Base-by-base conservation (phyloP, 768 basidiomycete species). In the Sarcodon aspratus region DNA sequence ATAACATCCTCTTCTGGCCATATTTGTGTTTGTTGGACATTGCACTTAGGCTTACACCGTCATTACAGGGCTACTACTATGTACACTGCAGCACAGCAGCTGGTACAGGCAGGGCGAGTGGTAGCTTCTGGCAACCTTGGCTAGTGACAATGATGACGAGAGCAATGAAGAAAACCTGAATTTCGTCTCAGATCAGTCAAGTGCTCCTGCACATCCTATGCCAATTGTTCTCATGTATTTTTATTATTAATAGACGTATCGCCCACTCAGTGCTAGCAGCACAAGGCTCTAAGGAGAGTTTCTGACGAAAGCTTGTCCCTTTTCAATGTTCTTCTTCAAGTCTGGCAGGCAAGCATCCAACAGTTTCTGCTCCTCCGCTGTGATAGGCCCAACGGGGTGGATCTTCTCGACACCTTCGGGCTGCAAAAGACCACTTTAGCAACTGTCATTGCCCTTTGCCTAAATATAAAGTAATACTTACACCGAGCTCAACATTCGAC, bases 251-350 rank as follows among this genome's bases (percentile, higher is more conserved):
- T 27, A 27, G 21, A 27, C 21, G 21, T 27, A 27, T 27, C 21
- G 21, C 2, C n/a, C n/a, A n/a, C n/a, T n/a, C n/a, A 27, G 21
- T 5, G 21, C 21, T 27, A 27, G 5, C 21, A 27, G 21, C 21
- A 27, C 21, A 27, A 27, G 21, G 21, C 21, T 5, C 21, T 50
- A 46, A 18, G 18, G 38, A 43, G 50, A 48, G 55, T 59, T 55
- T 48, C 57, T 76, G 55, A 78, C 84, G 54, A 89, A 90, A 40
- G 76, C 74, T 67, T 74, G 80, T 69, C 93, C 93, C 82, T 93
- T 97, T 69, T 89, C 87, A 59, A 97, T 95, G 80, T 96, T 97
- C 82, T 88, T 93, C 80, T 88, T 87, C 59, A 99, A 79, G 57
- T 92, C 90, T 55, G 90, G 89, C 59, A 93, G 64, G 74, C 86